phyloP scores from a whole-genome alignment of 768 basidiomycete genomes.

The Trametes cingulata region DNA sequence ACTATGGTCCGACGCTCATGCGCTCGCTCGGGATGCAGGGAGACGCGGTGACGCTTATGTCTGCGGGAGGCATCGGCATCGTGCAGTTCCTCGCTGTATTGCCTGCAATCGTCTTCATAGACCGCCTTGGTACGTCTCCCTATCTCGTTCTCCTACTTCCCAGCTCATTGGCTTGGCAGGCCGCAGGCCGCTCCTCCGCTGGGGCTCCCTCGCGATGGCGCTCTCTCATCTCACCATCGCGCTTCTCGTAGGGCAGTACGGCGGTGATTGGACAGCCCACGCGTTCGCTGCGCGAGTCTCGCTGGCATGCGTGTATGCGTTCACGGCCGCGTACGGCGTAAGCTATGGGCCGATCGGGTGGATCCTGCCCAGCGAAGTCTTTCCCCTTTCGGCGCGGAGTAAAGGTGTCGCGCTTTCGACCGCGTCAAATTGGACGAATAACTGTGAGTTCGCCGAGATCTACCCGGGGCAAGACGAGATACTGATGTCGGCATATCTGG shows the following conservation, averaged over 20 bases:
- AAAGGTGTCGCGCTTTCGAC: slow-evolving; percentile 84
- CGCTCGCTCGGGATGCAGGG: slow-evolving; percentile 62
- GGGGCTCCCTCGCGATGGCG: slow-evolving; percentile 66
- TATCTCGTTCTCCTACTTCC: background rate
- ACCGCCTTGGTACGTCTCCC: slow-evolving; percentile 49
- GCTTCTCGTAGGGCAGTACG: slow-evolving; percentile 55
- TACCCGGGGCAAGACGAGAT: background rate
- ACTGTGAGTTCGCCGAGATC: slow-evolving; percentile 42
- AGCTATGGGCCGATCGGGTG: slow-evolving; percentile 82
- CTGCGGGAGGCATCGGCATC: slow-evolving; percentile 77
- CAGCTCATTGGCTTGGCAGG: too few relatives aligned
- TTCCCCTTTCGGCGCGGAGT: slow-evolving; percentile 75
- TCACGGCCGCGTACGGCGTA: slow-evolving; percentile 76
- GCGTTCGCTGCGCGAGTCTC: slow-evolving; percentile 62
- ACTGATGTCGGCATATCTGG: background rate
- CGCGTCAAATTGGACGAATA: slow-evolving; percentile 85
- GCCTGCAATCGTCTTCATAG: slow-evolving; percentile 72
- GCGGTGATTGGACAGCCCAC: slow-evolving; percentile 60
- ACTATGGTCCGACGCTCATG: slow-evolving; percentile 78
- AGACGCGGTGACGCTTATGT: slow-evolving; percentile 60
- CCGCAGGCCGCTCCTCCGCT: slow-evolving; percentile 62
- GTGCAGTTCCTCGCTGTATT: slow-evolving; percentile 76
- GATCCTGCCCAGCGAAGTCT: slow-evolving; percentile 84
- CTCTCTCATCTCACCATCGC: slow-evolving; percentile 66
- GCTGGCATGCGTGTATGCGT: slow-evolving; percentile 72